These are phyloP conservation scores for Darksidea phi DNA, from an alignment of 495 filamentous ascomycete genomes.

Conservation along the genomic window DNA sequence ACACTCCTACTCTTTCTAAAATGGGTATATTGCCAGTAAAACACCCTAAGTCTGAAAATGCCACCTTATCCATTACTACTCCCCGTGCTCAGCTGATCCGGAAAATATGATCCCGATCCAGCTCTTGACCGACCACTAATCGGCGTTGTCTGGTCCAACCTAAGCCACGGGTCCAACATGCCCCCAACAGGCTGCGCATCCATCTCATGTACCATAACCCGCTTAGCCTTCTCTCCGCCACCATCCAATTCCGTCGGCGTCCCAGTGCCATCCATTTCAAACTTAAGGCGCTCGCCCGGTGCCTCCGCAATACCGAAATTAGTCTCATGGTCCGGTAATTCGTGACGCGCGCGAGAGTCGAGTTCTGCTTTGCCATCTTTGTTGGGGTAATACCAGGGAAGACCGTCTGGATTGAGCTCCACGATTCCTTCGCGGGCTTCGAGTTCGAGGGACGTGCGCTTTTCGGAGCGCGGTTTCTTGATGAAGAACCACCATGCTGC, in stretches of 20 bases:
- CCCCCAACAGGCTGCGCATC: constrained; percentile 6
- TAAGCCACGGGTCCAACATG: not conserved
- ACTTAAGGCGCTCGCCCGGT: constrained; percentile 1
- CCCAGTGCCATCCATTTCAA: constrained; percentile 18
- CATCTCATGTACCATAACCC: constrained; percentile 19
- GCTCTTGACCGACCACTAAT: not conserved
- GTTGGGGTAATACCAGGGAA: not conserved
- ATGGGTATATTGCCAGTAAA: too few species aligned
- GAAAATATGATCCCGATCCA: too few species aligned
- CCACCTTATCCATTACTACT: too few species aligned
- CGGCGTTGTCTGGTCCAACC: not conserved
- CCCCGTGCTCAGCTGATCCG: too few species aligned
- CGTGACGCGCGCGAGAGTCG: constrained; percentile 6
- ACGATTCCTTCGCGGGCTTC: not conserved
- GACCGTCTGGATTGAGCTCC: not conserved
- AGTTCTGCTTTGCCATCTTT: constrained; percentile 1
- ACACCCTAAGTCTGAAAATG: too few species aligned
- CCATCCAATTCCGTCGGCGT: not conserved
- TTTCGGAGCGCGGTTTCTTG: not conserved
- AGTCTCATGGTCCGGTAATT: constrained; percentile 1
- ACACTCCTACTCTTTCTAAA: too few species aligned
- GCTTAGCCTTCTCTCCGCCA: not conserved
- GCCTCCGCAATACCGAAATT: constrained; percentile 17
- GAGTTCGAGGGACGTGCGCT: not conserved
- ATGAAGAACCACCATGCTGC: not conserved